A percentile compares a stretch with the other conserved stretches of the same genome.
These are phyloP conservation scores for Puccinellia tenuiflora DNA, from an alignment of 176 grass and related monocot species.

Conservation along the genomic window DNA sequence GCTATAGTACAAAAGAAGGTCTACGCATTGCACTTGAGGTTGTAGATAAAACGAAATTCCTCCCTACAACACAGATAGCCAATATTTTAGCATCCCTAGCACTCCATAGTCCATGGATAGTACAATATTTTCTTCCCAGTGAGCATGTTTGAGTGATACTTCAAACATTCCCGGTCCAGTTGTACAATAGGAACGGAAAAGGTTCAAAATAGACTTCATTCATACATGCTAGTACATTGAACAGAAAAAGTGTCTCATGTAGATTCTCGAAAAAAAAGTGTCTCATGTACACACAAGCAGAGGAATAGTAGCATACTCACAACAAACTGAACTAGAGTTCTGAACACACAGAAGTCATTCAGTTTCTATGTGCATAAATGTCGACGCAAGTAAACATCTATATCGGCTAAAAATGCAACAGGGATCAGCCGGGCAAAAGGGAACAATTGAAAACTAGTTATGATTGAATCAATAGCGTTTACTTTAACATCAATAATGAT, in stretches of 20 bases:
- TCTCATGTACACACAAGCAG: not conserved
- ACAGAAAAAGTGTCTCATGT: not conserved
- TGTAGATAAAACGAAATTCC: not conserved
- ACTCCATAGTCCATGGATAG: not conserved
- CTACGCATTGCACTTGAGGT: not conserved
- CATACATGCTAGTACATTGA: not conserved
- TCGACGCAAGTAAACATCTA: not conserved
- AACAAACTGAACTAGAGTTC: not conserved
- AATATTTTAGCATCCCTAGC: not conserved
- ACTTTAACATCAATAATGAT: not conserved
- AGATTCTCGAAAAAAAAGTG: no score
- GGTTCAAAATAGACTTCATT: not conserved
- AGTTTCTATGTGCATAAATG: constrained; percentile 3
- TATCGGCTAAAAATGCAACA: not conserved
- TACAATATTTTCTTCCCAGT: not conserved
- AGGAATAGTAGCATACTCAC: not conserved
- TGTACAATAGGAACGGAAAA: not conserved
- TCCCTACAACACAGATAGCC: not conserved
- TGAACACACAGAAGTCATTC: not conserved
- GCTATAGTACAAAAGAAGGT: not conserved
- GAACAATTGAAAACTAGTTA: not conserved
- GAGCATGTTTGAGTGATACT: not conserved
- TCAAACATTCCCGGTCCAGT: not conserved
- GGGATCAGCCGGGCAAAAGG: not conserved
- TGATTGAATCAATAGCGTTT: not conserved